Evolutionary conservation across 75 land plant species (phyloP), one percentile per base, ranked within the genome.

Genomic region (Pinus tabuliformis): DNA sequence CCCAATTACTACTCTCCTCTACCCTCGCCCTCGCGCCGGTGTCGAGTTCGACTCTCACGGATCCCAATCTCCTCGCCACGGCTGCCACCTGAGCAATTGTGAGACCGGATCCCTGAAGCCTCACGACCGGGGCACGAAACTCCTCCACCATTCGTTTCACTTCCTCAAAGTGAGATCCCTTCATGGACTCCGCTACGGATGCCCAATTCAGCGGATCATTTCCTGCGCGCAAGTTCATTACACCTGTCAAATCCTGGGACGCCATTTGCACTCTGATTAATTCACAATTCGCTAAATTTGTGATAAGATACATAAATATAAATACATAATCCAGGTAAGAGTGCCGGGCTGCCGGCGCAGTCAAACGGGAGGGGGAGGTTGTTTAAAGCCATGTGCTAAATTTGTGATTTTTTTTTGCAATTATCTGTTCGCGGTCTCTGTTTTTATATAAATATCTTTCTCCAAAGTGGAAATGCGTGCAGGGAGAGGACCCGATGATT

Each of bases 1-100:
- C 89, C 94, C 93, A 91, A 39, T 92, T 85, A 58, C 89, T 77
- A 79, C 90, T 87, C 24, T 86, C 85, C 75, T 90, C 89, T 36
- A 92, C 92, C 7, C 90, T 73, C 14, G 52, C 81, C 73, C 39
- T 52, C 52, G 56, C 80, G 0, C 28, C 54, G 33, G 58, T 49
- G 73, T 4, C 54, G 64, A 4, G 22, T 79, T 26, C 75, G 30
- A 6, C 75, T 16, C 30, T 30, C 0, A 30, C 30, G 8, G 17
- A 72, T 1, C 30, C 30, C 30, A 30, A 0, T 30, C 30, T 30
- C 77, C 26, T 45, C 20, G 85, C 83, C 75, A 83, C 78, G 20
- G 83, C 83, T 49, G 83, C 79, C 59, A 84, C 86, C 75, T 84
- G 86, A 20, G 83, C 84, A 28, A 84, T 64, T 17, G 78, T 80